Evolutionary conservation across 164 flowering plant genomes (phyloP).

Genomic region (Aristolochia contorta): DNA sequence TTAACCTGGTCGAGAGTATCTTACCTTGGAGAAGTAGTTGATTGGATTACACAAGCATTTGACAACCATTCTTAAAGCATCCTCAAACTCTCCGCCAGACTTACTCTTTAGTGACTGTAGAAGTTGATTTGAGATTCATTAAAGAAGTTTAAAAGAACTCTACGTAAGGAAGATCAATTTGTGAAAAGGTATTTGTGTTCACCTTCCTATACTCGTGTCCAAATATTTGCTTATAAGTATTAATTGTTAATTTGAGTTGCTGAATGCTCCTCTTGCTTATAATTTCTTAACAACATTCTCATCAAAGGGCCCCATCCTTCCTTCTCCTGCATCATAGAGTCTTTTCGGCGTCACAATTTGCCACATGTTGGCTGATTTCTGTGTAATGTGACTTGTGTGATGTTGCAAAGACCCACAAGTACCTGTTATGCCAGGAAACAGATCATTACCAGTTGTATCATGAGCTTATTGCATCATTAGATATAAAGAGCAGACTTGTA

Average conservation of each 20-base stretch:
- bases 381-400: conserved; percentile 62
- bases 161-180: not conserved
- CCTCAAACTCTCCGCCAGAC: conserved; percentile 38
- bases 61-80: conserved; percentile 35
- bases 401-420: conserved; percentile 44
- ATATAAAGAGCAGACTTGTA: too few relatives aligned
- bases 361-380: conserved; percentile 50
- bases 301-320: conserved; percentile 34
- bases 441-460: too few relatives aligned
- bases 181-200: not conserved
- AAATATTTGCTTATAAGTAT: conserved; percentile 55
- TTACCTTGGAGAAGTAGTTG: conserved; percentile 61
- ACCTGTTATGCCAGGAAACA: conserved; percentile 27
- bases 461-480: too few relatives aligned
- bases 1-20: not conserved
- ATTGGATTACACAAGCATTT: conserved; percentile 53
- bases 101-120: conserved; percentile 39
- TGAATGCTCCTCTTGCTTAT: conserved; percentile 67
- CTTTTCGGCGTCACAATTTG: conserved; percentile 63
- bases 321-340: conserved; percentile 60
- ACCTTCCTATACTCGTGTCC: conserved; percentile 62
- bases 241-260: conserved; percentile 52
- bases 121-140: not conserved
- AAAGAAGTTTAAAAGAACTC: not conserved
- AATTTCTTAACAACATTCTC: conserved; percentile 57